Base-by-base conservation (phyloP, 768 basidiomycete species). In the Agaricus blazei region DNA sequence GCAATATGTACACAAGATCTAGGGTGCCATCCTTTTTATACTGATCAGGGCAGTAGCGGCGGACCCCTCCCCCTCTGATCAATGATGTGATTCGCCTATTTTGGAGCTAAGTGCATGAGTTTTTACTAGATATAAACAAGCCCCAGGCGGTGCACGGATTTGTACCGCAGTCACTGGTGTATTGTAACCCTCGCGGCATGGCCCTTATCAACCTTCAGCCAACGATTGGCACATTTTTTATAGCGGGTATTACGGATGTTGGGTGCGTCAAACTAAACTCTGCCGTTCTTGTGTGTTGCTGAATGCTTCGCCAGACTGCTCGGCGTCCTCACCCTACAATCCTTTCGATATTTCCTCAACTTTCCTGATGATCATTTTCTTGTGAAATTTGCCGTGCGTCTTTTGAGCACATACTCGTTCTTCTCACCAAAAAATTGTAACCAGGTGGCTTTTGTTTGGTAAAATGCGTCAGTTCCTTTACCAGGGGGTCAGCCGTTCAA, bases 131-230 rank as follows among this genome's bases (percentile, higher is more conserved):
- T 19, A 19, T 19, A 19, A 19, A 19, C 19, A 19, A 19, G 19
- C 19, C 19, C 19, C 19, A 19, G 19, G 19, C 19, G 19, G 19
- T 19, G 19, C 19, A 19, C 19, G 19, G 19, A 19, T 19, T 19
- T 3, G 3, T 34, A 34, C 34, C 8, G 34, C 34, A 34, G 34
- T 34, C 34, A 3, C 34, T 2, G 34, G 8, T 11, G 8, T 11
- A 0, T 34, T 34, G 34, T 34, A 34, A 34, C 34, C 34, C 5
- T 34, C 34, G 34, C 34, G 34, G 34, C 34, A 34, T 34, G 34
- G 40, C 40, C 40, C 7, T 15, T 2, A 15, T 41, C 2, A 68
- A 56, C 26, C 38, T 56, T 23, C 48, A 49, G 41, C 28, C 54
- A n/a, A 56, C 42, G 15, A 38, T 49, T 11, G 54, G 54, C 19